These are phyloP conservation scores for Fragaria vesca DNA, from an alignment of 306 rosid genomes.

Conservation along the genomic window DNA sequence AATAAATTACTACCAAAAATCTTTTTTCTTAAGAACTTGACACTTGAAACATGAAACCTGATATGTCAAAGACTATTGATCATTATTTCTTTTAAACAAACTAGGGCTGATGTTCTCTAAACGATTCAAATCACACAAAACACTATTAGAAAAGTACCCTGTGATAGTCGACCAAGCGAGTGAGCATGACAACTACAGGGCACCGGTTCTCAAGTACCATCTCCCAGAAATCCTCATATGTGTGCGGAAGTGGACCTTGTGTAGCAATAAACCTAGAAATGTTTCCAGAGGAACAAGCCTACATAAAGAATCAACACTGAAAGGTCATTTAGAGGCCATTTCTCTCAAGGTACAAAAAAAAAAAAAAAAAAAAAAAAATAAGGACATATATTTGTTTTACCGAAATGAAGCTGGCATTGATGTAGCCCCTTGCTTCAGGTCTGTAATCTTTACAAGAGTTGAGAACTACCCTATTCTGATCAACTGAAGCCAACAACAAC, in stretches of 20 bases:
- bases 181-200: constrained; percentile 89
- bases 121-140: background rate
- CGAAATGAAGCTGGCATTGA: constrained; percentile 83
- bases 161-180: constrained; percentile 73
- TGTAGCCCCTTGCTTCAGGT: constrained; percentile 74
- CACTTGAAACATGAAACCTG: background rate
- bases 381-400: constrained; percentile 31
- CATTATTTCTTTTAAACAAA: background rate
- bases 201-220: constrained; percentile 76
- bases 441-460: constrained; percentile 73
- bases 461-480: constrained; percentile 66
- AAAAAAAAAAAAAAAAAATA: background rate
- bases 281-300: constrained; percentile 45
- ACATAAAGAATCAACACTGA: background rate
- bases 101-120: background rate
- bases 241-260: constrained; percentile 92
- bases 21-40: background rate
- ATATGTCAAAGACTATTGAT: background rate
- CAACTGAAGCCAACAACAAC: constrained; percentile 54
- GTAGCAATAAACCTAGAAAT: constrained; percentile 76
- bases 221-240: constrained; percentile 97
- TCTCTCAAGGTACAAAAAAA: background rate
- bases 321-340: background rate
- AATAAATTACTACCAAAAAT: background rate
- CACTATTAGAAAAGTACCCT: constrained; percentile 28